Percentiles rank a stretch among this genome's conserved stretches.
Conservation (phyloP, 2,329 filamentous ascomycete species). For the Fusarium sublunatum region DNA sequence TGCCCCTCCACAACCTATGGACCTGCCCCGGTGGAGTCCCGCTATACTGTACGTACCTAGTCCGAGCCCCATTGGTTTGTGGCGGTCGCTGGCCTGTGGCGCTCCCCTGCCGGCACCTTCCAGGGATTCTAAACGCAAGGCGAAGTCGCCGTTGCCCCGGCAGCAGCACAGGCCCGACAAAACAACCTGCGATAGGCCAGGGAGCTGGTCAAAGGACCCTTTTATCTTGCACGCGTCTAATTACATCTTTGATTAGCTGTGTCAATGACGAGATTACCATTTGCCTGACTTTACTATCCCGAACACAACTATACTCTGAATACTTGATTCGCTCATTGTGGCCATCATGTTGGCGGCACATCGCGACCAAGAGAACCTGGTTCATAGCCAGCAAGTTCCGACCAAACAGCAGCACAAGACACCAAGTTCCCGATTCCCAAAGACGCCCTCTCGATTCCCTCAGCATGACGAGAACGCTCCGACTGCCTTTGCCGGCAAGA, state of each 20-base stretch:
- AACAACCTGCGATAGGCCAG: conserved; percentile 34
- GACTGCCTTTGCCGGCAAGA: conserved; percentile 53
- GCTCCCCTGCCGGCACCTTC: conserved; percentile 33
- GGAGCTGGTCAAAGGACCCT: conserved; percentile 18
- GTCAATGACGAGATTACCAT: conserved; percentile 27
- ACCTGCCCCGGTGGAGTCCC: conserved; percentile 44
- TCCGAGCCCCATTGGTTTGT: conserved; percentile 44
- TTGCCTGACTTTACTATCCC: conserved; percentile 11
- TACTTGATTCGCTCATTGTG: conserved; percentile 21
- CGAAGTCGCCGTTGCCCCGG: conserved; percentile 46
- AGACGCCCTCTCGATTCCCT: conserved; percentile 82
- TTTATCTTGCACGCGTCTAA: conserved; percentile 35
- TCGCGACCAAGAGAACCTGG: conserved; percentile 88
- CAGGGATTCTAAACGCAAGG: conserved; percentile 2
- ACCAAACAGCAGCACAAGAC: conserved; percentile 86
- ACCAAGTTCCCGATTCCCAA: conserved; percentile 78
- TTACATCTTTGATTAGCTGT: conserved; percentile 31
- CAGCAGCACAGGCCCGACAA: conserved; percentile 43
- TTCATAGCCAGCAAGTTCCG: conserved; percentile 78
- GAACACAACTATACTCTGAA: conserved; percentile 22
- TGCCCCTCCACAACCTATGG: conserved; percentile 52
- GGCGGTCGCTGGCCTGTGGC: conserved; percentile 44
- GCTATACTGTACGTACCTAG: conserved; percentile 17
- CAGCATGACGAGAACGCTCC: conserved; percentile 85
- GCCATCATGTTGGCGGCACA: conserved; percentile 77